These are phyloP conservation scores for Rhodosporidiobolus odoratus DNA, from an alignment of 768 basidiomycete genomes.

Conservation along the genomic window DNA sequence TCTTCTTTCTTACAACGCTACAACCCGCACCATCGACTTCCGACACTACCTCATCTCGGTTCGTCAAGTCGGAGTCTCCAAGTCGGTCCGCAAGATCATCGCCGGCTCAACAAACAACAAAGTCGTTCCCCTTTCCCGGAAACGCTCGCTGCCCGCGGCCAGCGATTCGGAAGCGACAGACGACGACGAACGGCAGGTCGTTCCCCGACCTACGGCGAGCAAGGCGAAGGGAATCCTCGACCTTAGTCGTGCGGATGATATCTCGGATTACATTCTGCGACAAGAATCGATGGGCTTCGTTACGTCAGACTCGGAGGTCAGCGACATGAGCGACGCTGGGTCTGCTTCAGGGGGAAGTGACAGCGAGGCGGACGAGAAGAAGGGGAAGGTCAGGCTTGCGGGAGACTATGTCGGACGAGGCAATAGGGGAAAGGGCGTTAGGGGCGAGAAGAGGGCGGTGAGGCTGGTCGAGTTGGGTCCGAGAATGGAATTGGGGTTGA, in stretches of 20 bases:
- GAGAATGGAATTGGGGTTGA: conserved; percentile 81
- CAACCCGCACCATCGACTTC: conserved; percentile 78
- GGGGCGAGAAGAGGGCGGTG: conserved; percentile 84
- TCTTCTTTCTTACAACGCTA: conserved; percentile 81
- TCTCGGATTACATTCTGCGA: conserved; percentile 87
- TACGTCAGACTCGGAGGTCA: conserved; percentile 51
- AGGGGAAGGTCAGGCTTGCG: conserved; percentile 64
- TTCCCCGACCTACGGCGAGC: conserved; percentile 7
- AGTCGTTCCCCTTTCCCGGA: conserved; percentile 38
- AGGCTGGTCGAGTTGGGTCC: conserved; percentile 90
- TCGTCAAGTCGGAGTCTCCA: conserved; percentile 87
- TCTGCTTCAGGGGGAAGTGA: conserved; percentile 55
- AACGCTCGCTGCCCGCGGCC: conserved; percentile 35
- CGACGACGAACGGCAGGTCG: conserved; percentile 2
- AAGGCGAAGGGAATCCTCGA: conserved; percentile 55
- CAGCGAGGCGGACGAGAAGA: conserved; percentile 65
- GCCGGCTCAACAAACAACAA: conserved; percentile 54
- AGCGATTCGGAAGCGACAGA: conserved; percentile 28
- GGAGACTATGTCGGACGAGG: conserved; percentile 92
- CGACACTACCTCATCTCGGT: conserved; percentile 94
- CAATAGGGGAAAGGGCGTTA: conserved; percentile 57
- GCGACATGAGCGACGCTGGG: conserved; percentile 54
- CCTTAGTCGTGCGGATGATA: conserved; percentile 82
- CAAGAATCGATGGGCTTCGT: conserved; percentile 51
- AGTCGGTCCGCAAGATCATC: conserved; percentile 78